Evolutionary conservation across 768 basidiomycete genomes (phyloP), one percentile per base, ranked within the genome.

Genomic region (Guyanaporus albipodus): DNA sequence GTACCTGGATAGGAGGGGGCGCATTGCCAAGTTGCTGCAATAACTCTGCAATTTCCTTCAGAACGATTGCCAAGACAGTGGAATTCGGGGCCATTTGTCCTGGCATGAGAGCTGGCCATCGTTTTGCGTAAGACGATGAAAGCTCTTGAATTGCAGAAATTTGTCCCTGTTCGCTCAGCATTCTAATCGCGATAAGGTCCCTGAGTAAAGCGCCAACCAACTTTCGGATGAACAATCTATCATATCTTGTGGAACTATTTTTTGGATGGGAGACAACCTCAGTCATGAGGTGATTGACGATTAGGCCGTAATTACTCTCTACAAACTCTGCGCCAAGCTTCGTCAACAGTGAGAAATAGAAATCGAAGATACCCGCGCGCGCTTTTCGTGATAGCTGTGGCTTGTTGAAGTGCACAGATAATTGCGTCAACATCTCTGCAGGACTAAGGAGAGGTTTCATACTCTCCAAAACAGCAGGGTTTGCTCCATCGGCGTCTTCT

Each of bases 91-190:
- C 78, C 17, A 71, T 70, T 53, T 90, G 85, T 7, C 90, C 91
- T 9, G 91, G 91, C 78, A 97, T 83, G 67, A 95, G 79, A 0
- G 91, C 86, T 1, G 93, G 92, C 91, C 92, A 97, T 42, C 90
- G 78, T 65, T 88, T 91, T 49, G 96, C 70, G 62, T 91, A 96
- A 4, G 77, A 73, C 28, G 74, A 83, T 0, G 89, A 83, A 33
- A 96, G 70, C 54, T 96, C 94, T 56, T 88, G 83, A 27, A 96
- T 88, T 2, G 94, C 94, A 22, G 74, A 72, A 37, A 98, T 94
- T 66, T 98, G 95, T 0, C 87, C 94, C 60, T 92, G 90, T 59
- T 99, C 95, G 49, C 87, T 87, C 53, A 98, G 68, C 77, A 96
- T 85, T 49, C 94, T 72, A 2, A 87, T 82, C 2, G 90, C 91